A percentile compares a stretch with the other conserved stretches of the same genome.
Conservation (phyloP, 2,329 filamentous ascomycete genomes). For the Diaporthe citrichinensis region DNA sequence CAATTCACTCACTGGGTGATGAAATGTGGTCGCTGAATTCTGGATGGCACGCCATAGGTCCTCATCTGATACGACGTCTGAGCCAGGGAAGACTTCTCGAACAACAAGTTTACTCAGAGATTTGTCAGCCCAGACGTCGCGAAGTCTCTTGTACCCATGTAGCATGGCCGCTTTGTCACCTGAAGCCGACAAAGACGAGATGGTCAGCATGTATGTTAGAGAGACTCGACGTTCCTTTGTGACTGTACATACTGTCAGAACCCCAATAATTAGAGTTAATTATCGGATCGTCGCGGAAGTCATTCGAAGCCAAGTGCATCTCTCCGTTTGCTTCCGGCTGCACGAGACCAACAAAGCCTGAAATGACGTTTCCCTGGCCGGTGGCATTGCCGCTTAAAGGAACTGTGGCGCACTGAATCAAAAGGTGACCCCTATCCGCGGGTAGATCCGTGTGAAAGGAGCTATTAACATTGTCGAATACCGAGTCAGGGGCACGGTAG, state of each 20-base stretch:
- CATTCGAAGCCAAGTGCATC: neutral
- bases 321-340: conserved; percentile 8
- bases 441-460: conserved; percentile 3
- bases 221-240: too few species aligned
- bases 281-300: conserved; percentile 11
- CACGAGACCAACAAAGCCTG: neutral
- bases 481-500: neutral
- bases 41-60: conserved; percentile 3
- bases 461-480: neutral
- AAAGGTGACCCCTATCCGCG: neutral
- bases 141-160: conserved; percentile 2
- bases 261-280: conserved; percentile 6
- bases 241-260: neutral
- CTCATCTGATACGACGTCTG: neutral
- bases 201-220: neutral
- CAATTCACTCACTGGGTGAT: neutral
- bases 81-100: neutral
- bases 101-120: neutral
- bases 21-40: conserved; percentile 7
- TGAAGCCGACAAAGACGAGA: neutral
- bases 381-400: neutral
- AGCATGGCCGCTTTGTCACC: conserved; percentile 13
- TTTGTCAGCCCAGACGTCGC: neutral
- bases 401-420: neutral
- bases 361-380: conserved; percentile 7